Evolutionary conservation across 257 asterid genomes (phyloP), one percentile per base, ranked within the genome.

Genomic region (Linaria vulgaris): DNA sequence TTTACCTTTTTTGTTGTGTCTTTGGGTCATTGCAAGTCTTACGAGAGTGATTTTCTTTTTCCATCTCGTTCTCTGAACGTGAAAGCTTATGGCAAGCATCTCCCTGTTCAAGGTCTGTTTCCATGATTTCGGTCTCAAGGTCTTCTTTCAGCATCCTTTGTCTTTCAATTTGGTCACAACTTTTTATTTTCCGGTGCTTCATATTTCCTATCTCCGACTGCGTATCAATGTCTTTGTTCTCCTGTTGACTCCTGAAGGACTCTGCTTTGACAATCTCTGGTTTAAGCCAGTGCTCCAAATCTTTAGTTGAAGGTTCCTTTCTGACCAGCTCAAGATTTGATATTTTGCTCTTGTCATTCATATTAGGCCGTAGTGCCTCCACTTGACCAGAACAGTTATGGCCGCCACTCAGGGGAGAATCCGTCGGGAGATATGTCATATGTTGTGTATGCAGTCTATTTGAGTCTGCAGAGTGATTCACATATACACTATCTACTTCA

Each of bases 401-500:
- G 38, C 68, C 56, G 38, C 68, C 56, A 25, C 60, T 62, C 52
- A 21, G 24, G 41, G 66, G 52, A 70, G 81, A 65, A 66, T 56
- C 58, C 66, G 8, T 44, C 6, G 77, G 66, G 27, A 59, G 67
- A 64, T 59, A 22, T 25, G 68, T 49, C 54, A 57, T 17, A 57
- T 59, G 72, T 65, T 47, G 66, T 22, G 39, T 12, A 20, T 37
- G 64, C 62, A 67, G 55, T 68, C 72, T 57, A 44, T 68, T 69
- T 51, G 78, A 66, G 24, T 78, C 86, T 19, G 73, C 76, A 37
- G 76, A 63, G 11, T 62, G 73, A 69, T 79, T 79, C 34, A 61
- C 69, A 27, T 64, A 59, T 61, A 80, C 88, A 58, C 77, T 67
- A 46, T 81, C 96, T 30, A 80, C 70, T 50, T 81, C 88, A 62